A percentile compares a stretch with the other conserved stretches of the same genome.
These are phyloP conservation scores for Starmerella stellata DNA, from an alignment of 805 yeast genomes.

Conservation along the genomic window DNA sequence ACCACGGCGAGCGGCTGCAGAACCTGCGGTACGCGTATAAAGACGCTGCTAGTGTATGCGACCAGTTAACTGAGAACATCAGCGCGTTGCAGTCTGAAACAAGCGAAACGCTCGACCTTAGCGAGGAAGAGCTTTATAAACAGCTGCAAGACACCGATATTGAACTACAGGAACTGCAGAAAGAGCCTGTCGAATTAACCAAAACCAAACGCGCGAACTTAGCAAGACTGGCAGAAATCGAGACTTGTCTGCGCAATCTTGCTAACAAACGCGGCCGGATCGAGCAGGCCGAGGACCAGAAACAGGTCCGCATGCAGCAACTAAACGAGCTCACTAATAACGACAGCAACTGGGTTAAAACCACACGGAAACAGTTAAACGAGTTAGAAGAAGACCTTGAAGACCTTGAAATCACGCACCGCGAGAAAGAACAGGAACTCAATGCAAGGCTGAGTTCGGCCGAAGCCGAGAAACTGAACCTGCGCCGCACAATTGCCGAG, in stretches of 20 bases:
- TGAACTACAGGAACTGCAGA: conserved; percentile 1
- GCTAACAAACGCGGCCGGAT: conserved; percentile 10
- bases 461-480: conserved; percentile 16
- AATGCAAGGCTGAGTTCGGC: conserved; percentile 15
- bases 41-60: conserved; percentile 1
- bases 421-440: conserved; percentile 22
- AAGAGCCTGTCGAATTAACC: conserved; percentile 16
- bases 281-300: conserved; percentile 7
- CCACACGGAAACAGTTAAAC: background rate
- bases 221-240: conserved; percentile 2
- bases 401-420: conserved; percentile 8
- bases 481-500: conserved; percentile 14
- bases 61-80: conserved; percentile 1
- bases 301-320: background rate
- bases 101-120: background rate
- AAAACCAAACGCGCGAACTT: conserved; percentile 21
- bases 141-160: conserved; percentile 4
- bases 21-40: conserved; percentile 4
- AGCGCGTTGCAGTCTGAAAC: conserved; percentile 1
- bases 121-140: conserved; percentile 1
- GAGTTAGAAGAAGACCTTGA: conserved; percentile 8
- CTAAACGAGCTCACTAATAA: conserved; percentile 1
- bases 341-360: background rate
- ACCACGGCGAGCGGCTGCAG: conserved; percentile 6
- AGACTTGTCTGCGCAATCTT: conserved; percentile 2